phyloP scores from a whole-genome alignment of 2,329 filamentous ascomycete genomes.

The Cyphellophora attinorum region DNA sequence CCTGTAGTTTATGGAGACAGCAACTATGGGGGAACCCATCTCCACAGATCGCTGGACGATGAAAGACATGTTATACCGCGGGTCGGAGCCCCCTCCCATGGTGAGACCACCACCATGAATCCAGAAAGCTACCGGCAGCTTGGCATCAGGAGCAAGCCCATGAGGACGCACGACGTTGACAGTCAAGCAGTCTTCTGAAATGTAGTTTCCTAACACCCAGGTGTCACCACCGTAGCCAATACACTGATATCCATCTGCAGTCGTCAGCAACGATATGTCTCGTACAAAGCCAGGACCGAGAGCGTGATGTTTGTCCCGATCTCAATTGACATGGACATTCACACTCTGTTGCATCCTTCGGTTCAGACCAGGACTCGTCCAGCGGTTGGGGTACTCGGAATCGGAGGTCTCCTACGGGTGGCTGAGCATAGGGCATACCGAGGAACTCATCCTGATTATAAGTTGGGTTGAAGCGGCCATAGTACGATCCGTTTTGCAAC shows the following conservation, averaged over 20 bases:
- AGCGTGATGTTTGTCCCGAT: slow-evolving; percentile 2
- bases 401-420: slow-evolving; percentile 28
- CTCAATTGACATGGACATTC: slow-evolving; percentile 17
- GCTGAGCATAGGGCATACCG: slow-evolving; percentile 42
- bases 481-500: slow-evolving; percentile 38
- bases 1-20: slow-evolving; percentile 26
- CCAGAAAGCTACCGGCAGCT: slow-evolving; percentile 29
- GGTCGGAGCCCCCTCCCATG: slow-evolving; percentile 19
- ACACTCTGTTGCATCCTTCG: slow-evolving; percentile 17
- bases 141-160: no score
- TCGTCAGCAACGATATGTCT: no score
- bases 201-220: slow-evolving; percentile 11
- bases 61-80: slow-evolving; percentile 24
- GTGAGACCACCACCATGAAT: slow-evolving; percentile 30
- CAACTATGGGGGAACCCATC: slow-evolving; percentile 24
- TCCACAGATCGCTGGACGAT: slow-evolving; percentile 16
- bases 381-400: slow-evolving; percentile 3
- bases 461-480: slow-evolving; percentile 27
- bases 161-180: slow-evolving; percentile 31
- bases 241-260: slow-evolving; percentile 18
- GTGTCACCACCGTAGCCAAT: slow-evolving; percentile 18
- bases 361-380: slow-evolving; percentile 8
- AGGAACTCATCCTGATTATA: slow-evolving; percentile 7
- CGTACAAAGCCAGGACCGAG: slow-evolving; percentile 9
- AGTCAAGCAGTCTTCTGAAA: slow-evolving; percentile 31